Conservation (phyloP, 805 yeast genomes). For the Blastobotrys robertii region DNA sequence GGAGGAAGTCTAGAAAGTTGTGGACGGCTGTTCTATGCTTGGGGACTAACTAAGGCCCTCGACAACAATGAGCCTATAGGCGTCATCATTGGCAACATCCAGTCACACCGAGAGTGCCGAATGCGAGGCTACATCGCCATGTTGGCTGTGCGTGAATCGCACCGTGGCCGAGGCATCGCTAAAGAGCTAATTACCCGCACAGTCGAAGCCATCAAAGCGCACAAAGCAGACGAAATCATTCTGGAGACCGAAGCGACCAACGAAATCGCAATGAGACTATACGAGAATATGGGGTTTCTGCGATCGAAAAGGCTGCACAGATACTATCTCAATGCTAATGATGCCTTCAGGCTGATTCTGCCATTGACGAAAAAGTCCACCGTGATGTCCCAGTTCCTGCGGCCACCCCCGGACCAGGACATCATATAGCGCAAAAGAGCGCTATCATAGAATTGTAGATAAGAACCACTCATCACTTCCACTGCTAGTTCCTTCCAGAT, state of each 20-base stretch:
- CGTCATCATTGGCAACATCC: slow-evolving; percentile 73
- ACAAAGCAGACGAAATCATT: slow-evolving; percentile 79
- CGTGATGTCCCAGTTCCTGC: slow-evolving; percentile 20
- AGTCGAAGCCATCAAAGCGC: slow-evolving; percentile 52
- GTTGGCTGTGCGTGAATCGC: slow-evolving; percentile 71
- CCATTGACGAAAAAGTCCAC: slow-evolving; percentile 62
- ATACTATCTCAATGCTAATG: slow-evolving; percentile 86
- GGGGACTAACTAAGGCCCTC: slow-evolving; percentile 16
- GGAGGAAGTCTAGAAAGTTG: no score
- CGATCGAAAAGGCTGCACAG: slow-evolving; percentile 68
- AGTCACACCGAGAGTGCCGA: slow-evolving; percentile 62
- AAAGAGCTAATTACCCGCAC: slow-evolving; percentile 53
- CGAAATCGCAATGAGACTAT: slow-evolving; percentile 53
- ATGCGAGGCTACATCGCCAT: slow-evolving; percentile 90
- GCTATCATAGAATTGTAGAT: no score
- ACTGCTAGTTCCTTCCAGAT: no score
- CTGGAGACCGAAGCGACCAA: slow-evolving; percentile 88
- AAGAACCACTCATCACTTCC: no score
- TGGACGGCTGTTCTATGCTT: no score
- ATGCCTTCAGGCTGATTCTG: slow-evolving; percentile 77
- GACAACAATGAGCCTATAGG: slow-evolving; percentile 47
- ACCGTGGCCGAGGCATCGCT: slow-evolving; percentile 78
- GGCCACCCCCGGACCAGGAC: no score
- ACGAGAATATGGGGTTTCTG: slow-evolving; percentile 69
- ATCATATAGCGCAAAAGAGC: no score